phyloP scores from a whole-genome alignment of 306 rosid species.

The Castanospermum australe region DNA sequence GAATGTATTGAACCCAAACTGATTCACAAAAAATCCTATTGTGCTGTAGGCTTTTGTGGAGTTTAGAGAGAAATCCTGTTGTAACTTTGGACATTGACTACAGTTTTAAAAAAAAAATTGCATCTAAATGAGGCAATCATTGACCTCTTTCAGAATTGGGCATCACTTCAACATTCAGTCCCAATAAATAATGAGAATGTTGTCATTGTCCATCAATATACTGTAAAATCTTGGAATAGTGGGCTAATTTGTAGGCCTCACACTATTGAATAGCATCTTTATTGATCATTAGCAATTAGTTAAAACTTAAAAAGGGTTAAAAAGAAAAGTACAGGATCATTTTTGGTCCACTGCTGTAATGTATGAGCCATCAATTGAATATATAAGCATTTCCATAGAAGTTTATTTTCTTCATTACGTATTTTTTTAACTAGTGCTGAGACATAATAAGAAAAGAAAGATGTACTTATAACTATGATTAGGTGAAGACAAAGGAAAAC shows the following conservation, averaged over 20 bases:
- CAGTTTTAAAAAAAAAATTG: neutral
- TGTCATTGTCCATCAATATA: slow-evolving; percentile 33
- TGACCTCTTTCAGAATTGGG: slow-evolving; percentile 10
- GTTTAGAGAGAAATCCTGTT: neutral
- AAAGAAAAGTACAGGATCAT: neutral
- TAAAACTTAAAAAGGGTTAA: slow-evolving; percentile 20
- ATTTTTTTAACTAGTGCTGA: neutral
- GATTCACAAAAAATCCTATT: neutral
- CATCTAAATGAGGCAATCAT: slow-evolving; percentile 15
- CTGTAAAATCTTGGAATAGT: slow-evolving; percentile 26
- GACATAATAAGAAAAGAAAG: neutral
- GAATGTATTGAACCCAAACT: neutral
- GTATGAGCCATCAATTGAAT: neutral
- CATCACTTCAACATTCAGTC: slow-evolving; percentile 4
- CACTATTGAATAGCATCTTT: slow-evolving; percentile 4
- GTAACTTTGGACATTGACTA: neutral
- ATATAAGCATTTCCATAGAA: neutral
- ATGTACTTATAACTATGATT: slow-evolving; percentile 6
- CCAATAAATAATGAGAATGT: slow-evolving; percentile 21
- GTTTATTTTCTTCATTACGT: neutral
- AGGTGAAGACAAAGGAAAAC: slow-evolving; percentile 13
- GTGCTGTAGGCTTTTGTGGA: neutral
- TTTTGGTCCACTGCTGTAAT: slow-evolving; percentile 16
- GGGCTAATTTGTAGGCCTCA: slow-evolving; percentile 29
- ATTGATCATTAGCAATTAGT: neutral